These are phyloP conservation scores for Lyophyllum decastes DNA, from an alignment of 768 basidiomycete genomes.

Conservation along the genomic window DNA sequence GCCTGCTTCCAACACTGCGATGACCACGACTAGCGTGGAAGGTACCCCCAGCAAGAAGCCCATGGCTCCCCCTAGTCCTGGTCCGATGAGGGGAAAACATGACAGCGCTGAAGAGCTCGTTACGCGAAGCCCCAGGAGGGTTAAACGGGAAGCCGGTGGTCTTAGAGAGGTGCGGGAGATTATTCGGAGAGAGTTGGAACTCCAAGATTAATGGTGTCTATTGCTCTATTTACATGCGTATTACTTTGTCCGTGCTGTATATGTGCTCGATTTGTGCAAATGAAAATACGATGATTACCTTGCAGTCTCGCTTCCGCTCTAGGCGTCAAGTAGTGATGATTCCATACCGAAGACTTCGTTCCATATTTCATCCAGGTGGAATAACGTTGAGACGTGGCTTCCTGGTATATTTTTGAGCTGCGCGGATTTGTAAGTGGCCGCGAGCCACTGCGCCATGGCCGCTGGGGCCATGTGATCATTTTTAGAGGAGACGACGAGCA, in stretches of 20 bases:
- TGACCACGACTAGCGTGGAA: slow-evolving; percentile 23
- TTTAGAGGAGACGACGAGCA: slow-evolving; percentile 45
- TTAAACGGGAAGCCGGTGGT: slow-evolving; percentile 72
- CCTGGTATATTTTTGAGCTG: slow-evolving; percentile 42
- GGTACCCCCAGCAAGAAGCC: slow-evolving; percentile 42
- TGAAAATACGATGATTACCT: neutral
- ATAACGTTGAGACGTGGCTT: slow-evolving; percentile 49
- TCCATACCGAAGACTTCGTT: slow-evolving; percentile 28
- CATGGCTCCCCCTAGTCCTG: slow-evolving; percentile 48
- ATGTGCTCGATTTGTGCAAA: slow-evolving; percentile 20
- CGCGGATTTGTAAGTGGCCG: slow-evolving; percentile 44
- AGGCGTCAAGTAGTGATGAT: neutral
- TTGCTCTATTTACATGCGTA: slow-evolving; percentile 32
- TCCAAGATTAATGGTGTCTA: slow-evolving; percentile 50
- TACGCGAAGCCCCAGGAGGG: slow-evolving; percentile 69
- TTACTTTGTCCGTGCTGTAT: slow-evolving; percentile 18
- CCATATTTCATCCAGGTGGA: slow-evolving; percentile 49
- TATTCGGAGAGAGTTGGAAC: slow-evolving; percentile 76
- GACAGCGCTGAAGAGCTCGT: slow-evolving; percentile 64
- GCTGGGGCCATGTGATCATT: slow-evolving; percentile 43
- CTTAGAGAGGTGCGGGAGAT: slow-evolving; percentile 81
- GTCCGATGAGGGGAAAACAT: slow-evolving; percentile 45
- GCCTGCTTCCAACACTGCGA: slow-evolving; percentile 45
- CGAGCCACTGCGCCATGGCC: slow-evolving; percentile 51
- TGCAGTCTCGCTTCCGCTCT: neutral